phyloP scores from a whole-genome alignment of 169 alveolate species.

The Eimeria nieschulzi region DNA sequence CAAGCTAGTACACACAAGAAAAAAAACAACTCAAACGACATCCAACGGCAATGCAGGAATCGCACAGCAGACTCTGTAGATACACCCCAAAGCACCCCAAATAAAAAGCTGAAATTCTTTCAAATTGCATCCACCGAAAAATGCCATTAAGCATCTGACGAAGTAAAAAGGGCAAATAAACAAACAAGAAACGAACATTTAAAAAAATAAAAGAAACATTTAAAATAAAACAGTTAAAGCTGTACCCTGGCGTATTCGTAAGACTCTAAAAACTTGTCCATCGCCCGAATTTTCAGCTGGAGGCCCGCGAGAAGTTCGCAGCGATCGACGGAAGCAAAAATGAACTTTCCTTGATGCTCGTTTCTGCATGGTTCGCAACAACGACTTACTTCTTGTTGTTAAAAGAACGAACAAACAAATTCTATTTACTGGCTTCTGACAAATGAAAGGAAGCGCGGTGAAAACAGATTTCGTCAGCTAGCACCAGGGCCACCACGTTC shows the following conservation, averaged over 20 bases:
- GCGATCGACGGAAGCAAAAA: constrained; percentile 75
- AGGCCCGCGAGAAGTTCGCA: constrained; percentile 75
- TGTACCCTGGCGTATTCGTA: constrained; percentile 49
- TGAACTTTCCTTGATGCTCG: constrained; percentile 20
- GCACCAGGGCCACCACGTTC: too few relatives aligned
- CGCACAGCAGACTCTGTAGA: not conserved
- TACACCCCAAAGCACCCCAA: not conserved
- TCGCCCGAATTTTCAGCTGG: constrained; percentile 65
- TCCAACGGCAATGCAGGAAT: not conserved
- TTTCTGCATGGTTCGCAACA: constrained; percentile 8
- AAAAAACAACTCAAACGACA: not conserved
- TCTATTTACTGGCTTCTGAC: too few relatives aligned
- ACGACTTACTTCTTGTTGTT: too few relatives aligned
- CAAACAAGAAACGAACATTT: not conserved
- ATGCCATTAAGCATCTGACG: not conserved
- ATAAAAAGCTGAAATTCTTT: not conserved
- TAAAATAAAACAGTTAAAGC: not conserved
- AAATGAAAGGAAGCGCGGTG: too few relatives aligned
- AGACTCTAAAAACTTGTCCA: constrained; percentile 16
- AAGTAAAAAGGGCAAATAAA: too few relatives aligned
- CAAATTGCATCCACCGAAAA: not conserved
- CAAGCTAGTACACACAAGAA: not conserved
- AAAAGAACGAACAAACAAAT: too few relatives aligned
- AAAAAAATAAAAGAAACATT: not conserved
- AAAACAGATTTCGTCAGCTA: too few relatives aligned